A percentile compares a stretch with the other conserved stretches of the same genome.
Conservation (phyloP, 2,329 filamentous ascomycete species). For the Ophiocordyceps unilateralis region DNA sequence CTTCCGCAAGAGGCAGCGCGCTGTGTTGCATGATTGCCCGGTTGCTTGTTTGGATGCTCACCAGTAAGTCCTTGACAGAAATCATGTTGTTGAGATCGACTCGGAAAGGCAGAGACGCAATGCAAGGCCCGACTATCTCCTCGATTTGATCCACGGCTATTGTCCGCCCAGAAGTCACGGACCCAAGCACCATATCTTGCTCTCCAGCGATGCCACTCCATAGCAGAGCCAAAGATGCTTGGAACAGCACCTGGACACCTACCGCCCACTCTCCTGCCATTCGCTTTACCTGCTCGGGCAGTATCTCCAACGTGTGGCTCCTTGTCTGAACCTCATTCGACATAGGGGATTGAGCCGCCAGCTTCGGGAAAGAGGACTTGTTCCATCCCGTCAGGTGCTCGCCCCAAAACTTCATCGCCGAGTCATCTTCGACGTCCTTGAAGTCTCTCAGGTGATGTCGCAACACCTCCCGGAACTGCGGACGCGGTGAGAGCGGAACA, state of each 20-base stretch:
- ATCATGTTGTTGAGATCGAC: slow-evolving; percentile 34
- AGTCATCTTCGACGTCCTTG: slow-evolving; percentile 14
- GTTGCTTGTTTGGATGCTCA: slow-evolving; percentile 46
- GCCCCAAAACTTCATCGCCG: slow-evolving; percentile 50
- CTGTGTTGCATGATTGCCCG: slow-evolving; percentile 47
- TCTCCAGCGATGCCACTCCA: slow-evolving; percentile 46
- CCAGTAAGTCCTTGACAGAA: slow-evolving; percentile 42
- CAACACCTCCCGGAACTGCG: slow-evolving; percentile 44
- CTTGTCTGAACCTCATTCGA: slow-evolving; percentile 4
- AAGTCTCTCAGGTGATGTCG: slow-evolving; percentile 23
- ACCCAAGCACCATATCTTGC: slow-evolving; percentile 55
- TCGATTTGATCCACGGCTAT: slow-evolving; percentile 56
- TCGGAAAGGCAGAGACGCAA: slow-evolving; percentile 59
- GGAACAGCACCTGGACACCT: slow-evolving; percentile 57
- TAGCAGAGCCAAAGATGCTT: slow-evolving; percentile 51
- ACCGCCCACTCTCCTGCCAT: slow-evolving; percentile 25
- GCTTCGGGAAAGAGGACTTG: slow-evolving; percentile 36
- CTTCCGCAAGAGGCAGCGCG: slow-evolving; percentile 46
- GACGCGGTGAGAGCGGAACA: slow-evolving; percentile 18
- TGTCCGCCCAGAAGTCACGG: slow-evolving; percentile 67
- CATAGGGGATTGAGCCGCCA: slow-evolving; percentile 12
- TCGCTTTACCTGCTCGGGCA: slow-evolving; percentile 9
- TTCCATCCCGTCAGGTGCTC: slow-evolving; percentile 41
- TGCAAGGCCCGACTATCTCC: slow-evolving; percentile 60
- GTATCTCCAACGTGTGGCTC: slow-evolving; percentile 5